These are phyloP conservation scores for Coprinellus micaceus DNA, from an alignment of 768 basidiomycete species.

Conservation along the genomic window DNA sequence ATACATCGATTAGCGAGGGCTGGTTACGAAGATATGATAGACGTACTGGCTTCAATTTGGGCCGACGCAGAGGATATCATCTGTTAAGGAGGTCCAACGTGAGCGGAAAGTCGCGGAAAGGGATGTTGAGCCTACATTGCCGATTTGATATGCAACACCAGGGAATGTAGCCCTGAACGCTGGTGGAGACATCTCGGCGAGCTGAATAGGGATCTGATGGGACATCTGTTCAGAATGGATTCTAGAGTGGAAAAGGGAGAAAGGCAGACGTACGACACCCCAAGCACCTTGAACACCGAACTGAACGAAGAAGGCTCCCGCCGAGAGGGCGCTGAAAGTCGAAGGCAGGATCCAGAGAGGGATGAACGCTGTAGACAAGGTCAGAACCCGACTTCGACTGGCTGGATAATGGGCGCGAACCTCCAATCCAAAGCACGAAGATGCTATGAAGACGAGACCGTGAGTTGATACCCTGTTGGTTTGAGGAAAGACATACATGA, in stretches of 20 bases:
- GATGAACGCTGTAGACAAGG: slow-evolving; percentile 46
- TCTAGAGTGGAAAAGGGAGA: slow-evolving; percentile 37
- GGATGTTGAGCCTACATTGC: slow-evolving; percentile 46
- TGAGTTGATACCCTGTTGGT: background rate
- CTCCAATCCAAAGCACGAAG: slow-evolving; percentile 53
- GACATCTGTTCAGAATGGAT: slow-evolving; percentile 28
- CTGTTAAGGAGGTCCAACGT: slow-evolving; percentile 18
- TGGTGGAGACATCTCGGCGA: slow-evolving; percentile 81
- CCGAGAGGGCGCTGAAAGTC: slow-evolving; percentile 63
- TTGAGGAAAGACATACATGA: slow-evolving; percentile 41
- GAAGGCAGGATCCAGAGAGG: slow-evolving; percentile 83
- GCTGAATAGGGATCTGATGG: slow-evolving; percentile 71
- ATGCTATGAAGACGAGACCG: slow-evolving; percentile 29
- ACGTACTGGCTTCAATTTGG: slow-evolving; percentile 74
- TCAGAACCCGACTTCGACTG: background rate
- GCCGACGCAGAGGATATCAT: slow-evolving; percentile 71
- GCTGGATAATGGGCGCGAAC: slow-evolving; percentile 19
- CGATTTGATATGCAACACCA: slow-evolving; percentile 80
- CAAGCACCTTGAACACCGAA: slow-evolving; percentile 89
- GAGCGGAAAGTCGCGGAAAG: background rate
- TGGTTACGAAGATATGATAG: slow-evolving; percentile 6
- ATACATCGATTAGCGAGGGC: background rate
- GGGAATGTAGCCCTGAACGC: slow-evolving; percentile 88
- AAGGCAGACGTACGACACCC: slow-evolving; percentile 67
- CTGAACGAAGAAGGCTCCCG: slow-evolving; percentile 85